Evolutionary conservation across 306 rosid species (phyloP), one percentile per base, ranked within the genome.

Genomic region (Trifolium fragiferum): DNA sequence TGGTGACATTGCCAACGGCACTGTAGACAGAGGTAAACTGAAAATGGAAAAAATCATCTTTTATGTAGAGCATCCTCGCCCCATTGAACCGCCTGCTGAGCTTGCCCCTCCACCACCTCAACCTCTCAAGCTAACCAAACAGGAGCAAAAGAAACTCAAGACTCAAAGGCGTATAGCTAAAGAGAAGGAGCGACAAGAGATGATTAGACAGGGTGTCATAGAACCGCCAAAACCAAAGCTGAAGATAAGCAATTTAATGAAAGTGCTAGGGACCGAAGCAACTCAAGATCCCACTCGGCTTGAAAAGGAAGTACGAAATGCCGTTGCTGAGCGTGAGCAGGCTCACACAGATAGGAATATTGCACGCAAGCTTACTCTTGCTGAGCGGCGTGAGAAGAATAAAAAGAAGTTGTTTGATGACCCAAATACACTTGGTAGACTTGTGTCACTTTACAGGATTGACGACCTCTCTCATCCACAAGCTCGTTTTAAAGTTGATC

Each of bases 71-170:
- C 98, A 93, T 81, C 98, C 98, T 75, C 91, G 96, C 21, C 97
- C 98, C 27, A 91, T 93, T 60, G 98, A 93, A 65, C 98, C 98
- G 37, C 98, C 98, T 65, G 89, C 81, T n/a, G 98, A 93, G 80
- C 91, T 94, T 61, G 88, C 94, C 68, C 97, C 96, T 27, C 98
- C 98, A 19, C 98, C 98, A n/a, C 98, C 97, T 75, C 97, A 93
- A 81, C 98, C 98, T 3, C 85, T 93, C 71, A 93, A 93, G 86
- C 84, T 93, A 75, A 93, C 98, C 27, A 89, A 91, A 89, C 91
- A 89, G 73, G 98, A 93, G 68, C 98, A 90, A 90, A 93, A 93
- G 84, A 93, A 93, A 83, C 91, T 93, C 43, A 89, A 97, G 3
- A 93, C 98, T 35, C 98, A 93, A 74, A 83, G 90, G 27, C 97